phyloP scores from a whole-genome alignment of 192 early-diverging fungal species.

The Mycoemilia scoparia region DNA sequence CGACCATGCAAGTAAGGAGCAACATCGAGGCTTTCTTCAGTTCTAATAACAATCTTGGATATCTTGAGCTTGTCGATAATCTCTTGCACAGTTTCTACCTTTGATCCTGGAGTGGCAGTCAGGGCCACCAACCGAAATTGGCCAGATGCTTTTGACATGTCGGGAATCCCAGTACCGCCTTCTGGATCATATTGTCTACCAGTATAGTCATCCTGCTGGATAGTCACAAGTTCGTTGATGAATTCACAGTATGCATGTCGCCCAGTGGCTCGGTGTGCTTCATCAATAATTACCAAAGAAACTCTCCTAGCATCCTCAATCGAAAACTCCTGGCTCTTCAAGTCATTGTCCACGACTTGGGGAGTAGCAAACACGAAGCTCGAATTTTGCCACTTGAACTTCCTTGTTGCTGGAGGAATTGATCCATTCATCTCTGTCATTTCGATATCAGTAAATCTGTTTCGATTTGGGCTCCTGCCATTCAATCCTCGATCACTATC shows the following conservation, averaged over 20 bases:
- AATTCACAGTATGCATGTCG: slow-evolving; percentile 67
- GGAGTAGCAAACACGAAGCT: slow-evolving; percentile 78
- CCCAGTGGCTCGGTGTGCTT: slow-evolving; percentile 78
- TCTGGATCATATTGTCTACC: slow-evolving; percentile 3
- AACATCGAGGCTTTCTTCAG: slow-evolving; percentile 77
- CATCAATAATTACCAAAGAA: slow-evolving; percentile 64
- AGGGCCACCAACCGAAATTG: slow-evolving; percentile 62
- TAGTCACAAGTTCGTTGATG: slow-evolving; percentile 32
- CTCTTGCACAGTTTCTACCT: slow-evolving; percentile 45
- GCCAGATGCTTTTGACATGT: no score
- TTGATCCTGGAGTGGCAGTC: slow-evolving; percentile 70
- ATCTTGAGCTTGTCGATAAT: slow-evolving; percentile 64
- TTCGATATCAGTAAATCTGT: slow-evolving; percentile 6
- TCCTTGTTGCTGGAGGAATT: slow-evolving; percentile 29
- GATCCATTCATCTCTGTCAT: slow-evolving; percentile 47
- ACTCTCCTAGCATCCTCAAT: slow-evolving; percentile 34
- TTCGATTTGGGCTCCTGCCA: neutral
- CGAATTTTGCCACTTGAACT: slow-evolving; percentile 38
- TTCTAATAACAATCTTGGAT: slow-evolving; percentile 60
- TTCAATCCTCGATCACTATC: no score
- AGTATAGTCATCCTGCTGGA: no score
- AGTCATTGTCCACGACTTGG: slow-evolving; percentile 73
- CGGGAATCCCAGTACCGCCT: no score
- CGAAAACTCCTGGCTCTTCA: slow-evolving; percentile 41
- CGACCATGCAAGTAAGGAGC: slow-evolving; percentile 50